Evolutionary conservation across 345 rosid species (phyloP).

Genomic region (Dovyalis caffra): DNA sequence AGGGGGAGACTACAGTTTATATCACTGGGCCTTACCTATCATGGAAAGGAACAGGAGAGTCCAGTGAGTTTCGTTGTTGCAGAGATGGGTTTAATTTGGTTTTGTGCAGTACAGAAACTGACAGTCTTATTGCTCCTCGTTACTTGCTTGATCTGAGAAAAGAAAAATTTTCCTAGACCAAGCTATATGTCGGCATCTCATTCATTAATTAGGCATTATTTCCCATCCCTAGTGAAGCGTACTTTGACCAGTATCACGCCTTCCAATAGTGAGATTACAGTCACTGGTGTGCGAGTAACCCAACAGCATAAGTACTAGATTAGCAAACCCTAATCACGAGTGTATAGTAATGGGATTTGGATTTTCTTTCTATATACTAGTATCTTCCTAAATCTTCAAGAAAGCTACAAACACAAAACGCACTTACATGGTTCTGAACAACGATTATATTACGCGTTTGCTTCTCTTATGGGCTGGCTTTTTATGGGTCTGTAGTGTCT

Average conservation of each 20-base stretch:
- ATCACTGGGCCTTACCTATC: not conserved
- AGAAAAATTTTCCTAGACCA: constrained; percentile 12
- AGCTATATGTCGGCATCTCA: not conserved
- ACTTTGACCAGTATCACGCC: constrained; percentile 19
- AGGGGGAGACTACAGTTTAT: too few species aligned
- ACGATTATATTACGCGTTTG: not conserved
- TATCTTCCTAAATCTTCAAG: constrained; percentile 2
- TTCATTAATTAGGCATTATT: constrained; percentile 15
- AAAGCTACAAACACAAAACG: not conserved
- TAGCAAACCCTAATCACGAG: constrained; percentile 36
- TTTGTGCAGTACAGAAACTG: not conserved
- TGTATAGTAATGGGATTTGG: not conserved
- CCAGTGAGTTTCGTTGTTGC: constrained; percentile 17
- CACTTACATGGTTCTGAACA: not conserved
- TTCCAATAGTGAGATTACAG: constrained; percentile 13
- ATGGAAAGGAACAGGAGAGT: constrained; percentile 10
- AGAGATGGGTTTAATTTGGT: constrained; percentile 11
- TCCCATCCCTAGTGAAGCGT: constrained; percentile 6
- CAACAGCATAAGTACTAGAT: not conserved
- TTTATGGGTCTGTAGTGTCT: constrained; percentile 9
- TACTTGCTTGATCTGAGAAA: not conserved
- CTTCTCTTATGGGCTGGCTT: constrained; percentile 4
- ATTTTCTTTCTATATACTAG: not conserved
- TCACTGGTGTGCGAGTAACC: not conserved
- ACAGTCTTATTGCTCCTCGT: not conserved